Evolutionary conservation across 768 basidiomycete species (phyloP).

Genomic region (Termitomyces sp.): DNA sequence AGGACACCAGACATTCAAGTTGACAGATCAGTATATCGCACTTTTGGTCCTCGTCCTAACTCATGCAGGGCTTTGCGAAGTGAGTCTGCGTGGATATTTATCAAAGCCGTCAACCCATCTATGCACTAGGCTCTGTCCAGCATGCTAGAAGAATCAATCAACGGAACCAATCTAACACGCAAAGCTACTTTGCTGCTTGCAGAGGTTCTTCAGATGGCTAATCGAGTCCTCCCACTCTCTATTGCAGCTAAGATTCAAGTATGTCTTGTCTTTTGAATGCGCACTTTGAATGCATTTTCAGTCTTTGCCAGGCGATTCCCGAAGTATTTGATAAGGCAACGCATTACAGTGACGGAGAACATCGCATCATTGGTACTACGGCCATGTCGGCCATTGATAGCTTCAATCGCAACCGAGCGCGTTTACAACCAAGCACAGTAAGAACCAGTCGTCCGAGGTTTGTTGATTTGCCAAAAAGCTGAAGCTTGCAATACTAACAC

Average conservation of each 20-base stretch:
- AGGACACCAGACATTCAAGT: constrained; percentile 53
- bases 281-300: neutral
- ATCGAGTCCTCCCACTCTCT: constrained; percentile 76
- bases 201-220: constrained; percentile 85
- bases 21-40: constrained; percentile 92
- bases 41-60: constrained; percentile 79
- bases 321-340: constrained; percentile 81
- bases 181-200: constrained; percentile 92
- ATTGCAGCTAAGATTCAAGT: constrained; percentile 86
- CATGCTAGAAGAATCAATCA: constrained; percentile 79
- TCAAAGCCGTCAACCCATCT: neutral
- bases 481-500: neutral
- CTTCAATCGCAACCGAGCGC: constrained; percentile 83
- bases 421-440: constrained; percentile 53
- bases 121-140: constrained; percentile 65
- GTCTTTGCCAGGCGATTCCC: constrained; percentile 60
- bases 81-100: constrained; percentile 26
- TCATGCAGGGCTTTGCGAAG: constrained; percentile 86
- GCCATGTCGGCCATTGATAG: constrained; percentile 87
- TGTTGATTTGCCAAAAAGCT: neutral
- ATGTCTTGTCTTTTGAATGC: neutral
- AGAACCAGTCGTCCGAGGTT: constrained; percentile 65
- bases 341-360: constrained; percentile 69
- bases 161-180: constrained; percentile 68
- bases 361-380: constrained; percentile 78